Percentiles rank a stretch among this genome's conserved stretches.
phyloP scores from a whole-genome alignment of 2,329 filamentous ascomycete species.

The Aspergillus thermomutatus region DNA sequence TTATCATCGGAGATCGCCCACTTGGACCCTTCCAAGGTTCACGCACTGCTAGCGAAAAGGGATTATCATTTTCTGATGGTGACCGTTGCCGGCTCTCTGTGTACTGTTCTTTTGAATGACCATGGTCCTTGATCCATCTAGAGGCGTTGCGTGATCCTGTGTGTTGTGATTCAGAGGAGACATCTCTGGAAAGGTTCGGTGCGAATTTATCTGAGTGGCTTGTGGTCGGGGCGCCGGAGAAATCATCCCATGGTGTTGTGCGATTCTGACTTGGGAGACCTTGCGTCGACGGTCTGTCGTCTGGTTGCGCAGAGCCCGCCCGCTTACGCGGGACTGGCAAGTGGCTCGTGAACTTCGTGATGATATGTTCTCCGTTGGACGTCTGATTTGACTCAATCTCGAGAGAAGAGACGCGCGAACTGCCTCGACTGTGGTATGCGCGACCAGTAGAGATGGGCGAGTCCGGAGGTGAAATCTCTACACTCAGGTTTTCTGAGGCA shows the following conservation, averaged over 20 bases:
- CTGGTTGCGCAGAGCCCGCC: slow-evolving; percentile 8
- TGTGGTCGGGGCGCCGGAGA: slow-evolving; percentile 64
- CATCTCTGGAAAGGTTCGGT: slow-evolving; percentile 52
- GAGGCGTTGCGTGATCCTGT: slow-evolving; percentile 24
- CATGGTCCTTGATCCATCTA: slow-evolving; percentile 36
- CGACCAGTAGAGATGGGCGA: slow-evolving; percentile 34
- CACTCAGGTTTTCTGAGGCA: slow-evolving; percentile 25
- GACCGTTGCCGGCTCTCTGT: slow-evolving; percentile 30
- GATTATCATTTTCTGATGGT: slow-evolving; percentile 37
- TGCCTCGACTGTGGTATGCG: slow-evolving; percentile 25
- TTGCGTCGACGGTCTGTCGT: slow-evolving; percentile 8
- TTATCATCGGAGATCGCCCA: slow-evolving; percentile 62
- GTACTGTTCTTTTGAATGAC: slow-evolving; percentile 34
- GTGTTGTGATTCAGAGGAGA: slow-evolving; percentile 23
- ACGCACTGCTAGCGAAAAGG: slow-evolving; percentile 42
- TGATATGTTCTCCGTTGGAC: slow-evolving; percentile 15
- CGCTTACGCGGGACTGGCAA: slow-evolving; percentile 27
- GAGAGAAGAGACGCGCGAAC: slow-evolving; percentile 40
- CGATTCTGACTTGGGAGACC: slow-evolving; percentile 14
- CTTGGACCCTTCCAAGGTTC: slow-evolving; percentile 69
- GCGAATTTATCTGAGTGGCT: slow-evolving; percentile 54
- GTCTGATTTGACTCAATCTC: slow-evolving; percentile 21
- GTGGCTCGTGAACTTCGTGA: slow-evolving; percentile 24
- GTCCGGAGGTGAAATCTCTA: slow-evolving; percentile 46
- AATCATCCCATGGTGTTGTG: slow-evolving; percentile 57